Percentiles rank a stretch among this genome's conserved stretches.
Conservation (phyloP, 2,329 filamentous ascomycete genomes). For the Pseudogymnoascus sp. region DNA sequence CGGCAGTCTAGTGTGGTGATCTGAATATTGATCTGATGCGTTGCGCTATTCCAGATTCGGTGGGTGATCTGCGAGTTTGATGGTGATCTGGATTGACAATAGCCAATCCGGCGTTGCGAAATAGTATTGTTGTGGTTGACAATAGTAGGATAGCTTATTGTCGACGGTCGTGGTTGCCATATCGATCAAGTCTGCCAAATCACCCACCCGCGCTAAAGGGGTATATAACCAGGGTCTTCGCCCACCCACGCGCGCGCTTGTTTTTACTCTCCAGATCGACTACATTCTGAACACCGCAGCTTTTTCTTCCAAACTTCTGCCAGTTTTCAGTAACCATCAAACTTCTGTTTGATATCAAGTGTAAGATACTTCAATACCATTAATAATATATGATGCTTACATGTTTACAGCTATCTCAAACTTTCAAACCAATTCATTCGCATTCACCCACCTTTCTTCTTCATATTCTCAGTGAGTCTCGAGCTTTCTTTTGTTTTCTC, state of each 20-base stretch:
- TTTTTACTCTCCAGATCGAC: not conserved
- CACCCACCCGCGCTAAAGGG: not conserved
- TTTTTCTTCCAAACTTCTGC: not conserved
- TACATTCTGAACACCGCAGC: not conserved
- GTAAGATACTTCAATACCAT: not conserved
- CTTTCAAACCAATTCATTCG: not conserved
- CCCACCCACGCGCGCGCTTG: not conserved
- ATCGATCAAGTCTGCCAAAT: not conserved
- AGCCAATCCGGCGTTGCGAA: not conserved
- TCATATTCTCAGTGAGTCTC: not conserved
- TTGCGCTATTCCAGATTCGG: not conserved
- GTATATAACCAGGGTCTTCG: not conserved
- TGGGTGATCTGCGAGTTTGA: not conserved
- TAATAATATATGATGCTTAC: not conserved
- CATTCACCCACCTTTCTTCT: not conserved
- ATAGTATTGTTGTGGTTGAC: not conserved
- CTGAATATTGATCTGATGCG: not conserved
- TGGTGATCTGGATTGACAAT: not conserved
- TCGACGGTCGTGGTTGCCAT: not conserved
- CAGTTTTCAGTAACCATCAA: not conserved
- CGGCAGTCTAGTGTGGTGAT: not conserved
- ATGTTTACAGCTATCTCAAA: not conserved
- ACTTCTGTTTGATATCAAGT: not conserved
- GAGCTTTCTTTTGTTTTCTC: not conserved
- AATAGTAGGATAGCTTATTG: conserved; percentile 1